These are phyloP conservation scores for Mucor ambiguus DNA, from an alignment of 371 early-diverging fungal species.

Conservation along the genomic window DNA sequence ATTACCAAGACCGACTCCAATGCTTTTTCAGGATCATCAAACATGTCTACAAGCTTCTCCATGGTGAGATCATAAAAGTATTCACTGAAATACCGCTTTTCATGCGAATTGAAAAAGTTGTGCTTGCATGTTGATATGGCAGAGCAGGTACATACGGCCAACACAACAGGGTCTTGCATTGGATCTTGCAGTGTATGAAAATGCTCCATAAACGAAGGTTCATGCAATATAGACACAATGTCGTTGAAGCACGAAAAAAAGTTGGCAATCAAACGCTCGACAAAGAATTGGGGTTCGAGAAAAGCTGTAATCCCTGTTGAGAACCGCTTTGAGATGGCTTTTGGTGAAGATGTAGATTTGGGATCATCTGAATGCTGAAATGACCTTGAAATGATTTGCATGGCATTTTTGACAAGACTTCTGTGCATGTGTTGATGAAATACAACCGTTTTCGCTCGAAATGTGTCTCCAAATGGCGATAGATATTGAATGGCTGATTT, in stretches of 20 bases:
- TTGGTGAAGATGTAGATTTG: not conserved
- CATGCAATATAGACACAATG: slow-evolving; percentile 14
- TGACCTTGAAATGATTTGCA: not conserved
- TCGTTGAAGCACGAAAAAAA: slow-evolving; percentile 20
- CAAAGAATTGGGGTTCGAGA: not conserved
- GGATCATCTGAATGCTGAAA: not conserved
- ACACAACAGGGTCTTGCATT: slow-evolving; percentile 15
- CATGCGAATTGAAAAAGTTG: slow-evolving; percentile 7
- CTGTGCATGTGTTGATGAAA: slow-evolving; percentile 7
- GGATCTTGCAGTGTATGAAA: slow-evolving; percentile 1
- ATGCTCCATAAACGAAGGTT: slow-evolving; percentile 18
- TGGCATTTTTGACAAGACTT: slow-evolving; percentile 8
- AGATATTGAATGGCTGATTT: slow-evolving; percentile 17
- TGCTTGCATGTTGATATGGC: slow-evolving; percentile 15
- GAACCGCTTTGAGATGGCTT: slow-evolving; percentile 7
- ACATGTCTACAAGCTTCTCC: slow-evolving; percentile 16
- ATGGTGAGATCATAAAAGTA: slow-evolving; percentile 16
- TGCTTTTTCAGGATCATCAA: slow-evolving; percentile 17
- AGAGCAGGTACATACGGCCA: slow-evolving; percentile 16
- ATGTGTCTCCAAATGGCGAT: slow-evolving; percentile 22
- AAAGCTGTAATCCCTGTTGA: not conserved
- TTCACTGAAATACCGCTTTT: slow-evolving; percentile 23
- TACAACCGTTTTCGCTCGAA: not conserved
- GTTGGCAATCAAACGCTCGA: slow-evolving; percentile 6
- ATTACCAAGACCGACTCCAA: slow-evolving; percentile 18